Evolutionary conservation across 495 filamentous ascomycete genomes (phyloP), one percentile per base, ranked within the genome.

Genomic region (Neurospora sp.): DNA sequence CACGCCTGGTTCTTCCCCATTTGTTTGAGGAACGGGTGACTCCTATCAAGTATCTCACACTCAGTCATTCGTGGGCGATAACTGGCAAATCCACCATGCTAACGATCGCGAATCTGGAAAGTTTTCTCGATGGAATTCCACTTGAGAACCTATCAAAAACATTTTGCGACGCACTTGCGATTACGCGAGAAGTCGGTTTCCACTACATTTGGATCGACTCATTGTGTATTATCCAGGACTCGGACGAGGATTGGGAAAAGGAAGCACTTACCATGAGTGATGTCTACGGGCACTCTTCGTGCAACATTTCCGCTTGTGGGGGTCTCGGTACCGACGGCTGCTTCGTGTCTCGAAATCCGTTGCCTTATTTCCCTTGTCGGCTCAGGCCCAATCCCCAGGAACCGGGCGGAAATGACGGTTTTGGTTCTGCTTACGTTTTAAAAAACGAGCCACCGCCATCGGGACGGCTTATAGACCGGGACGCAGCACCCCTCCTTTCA

Each of bases 401-500:
- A 23, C 2, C 20, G 10, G 46, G 5, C 5, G 40, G 14, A 18
- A 18, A 46, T 46, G n/a, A 1, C 8, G 44, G 0, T 20, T 3
- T 5, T 8, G 0, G 5, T 42, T 46, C 18, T 20, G 44, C 20
- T 2, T 54, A 54, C 20, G 20, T 54, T 2, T 54, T 54, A 0
- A 54, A 54, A 2, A 4, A 23, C 46, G 20, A 54, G 10, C 5
- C 0, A 4, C 9, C 1, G 46, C 1, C 20, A 12, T 12, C 0
- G 10, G 3, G 0, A 23, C 0, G 0, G 4, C 1, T 23, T 3
- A 1, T 23, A 54, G 46, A 54, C 10, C 10, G 0, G 18, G 3
- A 23, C 0, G 20, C 46, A 12, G 3, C 46, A 27, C 20, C 46
- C 0, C 46, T 54, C 0, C 20, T 54, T 54, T 20, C n/a, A 11